Evolutionary conservation across 108 stramenopile species (phyloP), one percentile per base, ranked within the genome.

Genomic region (Asterionellopsis glacialis): DNA sequence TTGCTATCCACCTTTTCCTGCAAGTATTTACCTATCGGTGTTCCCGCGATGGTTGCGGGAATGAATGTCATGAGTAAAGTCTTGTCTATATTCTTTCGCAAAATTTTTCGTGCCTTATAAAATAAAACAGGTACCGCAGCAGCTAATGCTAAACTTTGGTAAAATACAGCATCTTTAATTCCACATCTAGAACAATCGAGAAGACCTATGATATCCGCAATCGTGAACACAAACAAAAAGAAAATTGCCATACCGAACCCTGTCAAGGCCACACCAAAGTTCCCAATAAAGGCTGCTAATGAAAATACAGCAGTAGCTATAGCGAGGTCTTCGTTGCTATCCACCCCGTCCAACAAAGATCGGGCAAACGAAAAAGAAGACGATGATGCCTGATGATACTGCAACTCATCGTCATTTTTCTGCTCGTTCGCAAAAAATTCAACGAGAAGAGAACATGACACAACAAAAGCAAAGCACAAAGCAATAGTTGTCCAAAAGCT

Each of bases 191-290:
- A 16, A 21, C 47, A 48, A 48, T 48, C 47, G 6, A 48, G 2
- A 48, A 21, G 19, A 6, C 47, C 47, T 1, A 21, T 19, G 47
- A 48, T 5, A 48, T 48, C 47, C 4, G 47, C 47, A 48, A 48
- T 48, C 6, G 47, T 48, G 49, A 45, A 71, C 22, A 71, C 19
- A 49, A 71, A 71, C 22, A 71, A 64, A 26, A 60, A 71, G 48
- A 71, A 57, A 21, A 71, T 71, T 21, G 70, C 70, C 52, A 64
- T 56, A 19, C 64, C 70, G 57, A 71, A 71, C 2, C 47, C 70
- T 0, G 64, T 65, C 0, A 71, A 21, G 14, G 70, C 65, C 14
- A 64, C 70, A 0, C 70, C 70, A n/a, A 71, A 22, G 13, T 50
- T 71, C 9, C 70, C 64, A 26, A 66, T 18, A 49, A 65, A 71